Evolutionary conservation across 192 early-diverging fungal genomes (phyloP).

Genomic region (Powellomyces hirtus): DNA sequence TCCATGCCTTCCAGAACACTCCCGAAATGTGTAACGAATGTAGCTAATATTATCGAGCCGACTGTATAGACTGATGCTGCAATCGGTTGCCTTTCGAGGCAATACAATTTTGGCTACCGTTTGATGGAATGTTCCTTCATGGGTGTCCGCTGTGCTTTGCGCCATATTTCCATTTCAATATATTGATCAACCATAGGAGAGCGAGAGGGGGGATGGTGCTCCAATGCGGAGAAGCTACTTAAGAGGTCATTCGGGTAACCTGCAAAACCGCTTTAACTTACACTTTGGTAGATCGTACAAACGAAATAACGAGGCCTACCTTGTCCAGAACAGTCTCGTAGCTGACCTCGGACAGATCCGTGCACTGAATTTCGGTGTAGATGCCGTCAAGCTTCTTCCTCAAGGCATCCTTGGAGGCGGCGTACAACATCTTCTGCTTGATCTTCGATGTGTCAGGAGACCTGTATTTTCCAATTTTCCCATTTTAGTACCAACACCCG

Average conservation of each 20-base stretch:
- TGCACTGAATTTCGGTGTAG: constrained; percentile 78
- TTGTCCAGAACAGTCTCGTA: constrained; percentile 72
- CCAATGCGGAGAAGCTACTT: constrained; percentile 21
- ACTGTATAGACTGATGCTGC: too few relatives aligned
- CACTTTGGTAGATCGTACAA: background rate
- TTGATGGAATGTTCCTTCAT: too few relatives aligned
- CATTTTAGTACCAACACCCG: background rate
- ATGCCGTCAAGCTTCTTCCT: constrained; percentile 72
- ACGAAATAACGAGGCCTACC: constrained; percentile 19
- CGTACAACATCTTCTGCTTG: constrained; percentile 87
- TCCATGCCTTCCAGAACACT: too few relatives aligned
- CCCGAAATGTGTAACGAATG: too few relatives aligned
- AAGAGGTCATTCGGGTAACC: constrained; percentile 41
- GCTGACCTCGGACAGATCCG: constrained; percentile 72
- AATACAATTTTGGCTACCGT: too few relatives aligned
- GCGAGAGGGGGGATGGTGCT: background rate
- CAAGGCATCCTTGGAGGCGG: constrained; percentile 78
- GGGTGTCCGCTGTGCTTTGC: too few relatives aligned
- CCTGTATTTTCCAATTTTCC: too few relatives aligned
- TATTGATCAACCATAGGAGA: too few relatives aligned
- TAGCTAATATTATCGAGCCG: too few relatives aligned
- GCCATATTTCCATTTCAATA: too few relatives aligned
- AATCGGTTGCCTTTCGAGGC: too few relatives aligned
- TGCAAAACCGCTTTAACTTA: constrained; percentile 4
- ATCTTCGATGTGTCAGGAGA: constrained; percentile 75